Conservation (phyloP, 352 stramenopile genomes). For the Aphanomyces astaci region DNA sequence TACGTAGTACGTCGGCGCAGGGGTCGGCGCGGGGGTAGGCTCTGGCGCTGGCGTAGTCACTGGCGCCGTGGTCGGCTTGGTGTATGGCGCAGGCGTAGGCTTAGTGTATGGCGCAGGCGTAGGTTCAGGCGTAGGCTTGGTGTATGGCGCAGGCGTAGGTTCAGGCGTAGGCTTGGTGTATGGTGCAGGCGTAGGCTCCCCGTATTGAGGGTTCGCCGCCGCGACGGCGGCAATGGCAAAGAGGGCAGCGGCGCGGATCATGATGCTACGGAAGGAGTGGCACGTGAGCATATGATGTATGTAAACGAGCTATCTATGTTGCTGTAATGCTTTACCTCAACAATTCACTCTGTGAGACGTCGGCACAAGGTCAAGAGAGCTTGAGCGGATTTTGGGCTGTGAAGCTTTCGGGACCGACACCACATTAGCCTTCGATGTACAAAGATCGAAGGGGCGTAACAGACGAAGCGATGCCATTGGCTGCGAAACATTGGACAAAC, state of each 20-base stretch:
- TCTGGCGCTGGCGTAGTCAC: neutral
- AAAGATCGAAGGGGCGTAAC: slow-evolving; percentile 19
- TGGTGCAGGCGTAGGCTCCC: neutral
- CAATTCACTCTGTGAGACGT: neutral
- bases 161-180: slow-evolving; percentile 4
- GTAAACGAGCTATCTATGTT: neutral
- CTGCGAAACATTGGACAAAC: slow-evolving; percentile 3
- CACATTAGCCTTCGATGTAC: neutral
- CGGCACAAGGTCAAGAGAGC: slow-evolving; percentile 5
- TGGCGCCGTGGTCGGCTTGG: neutral
- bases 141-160: neutral
- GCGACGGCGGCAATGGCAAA: neutral
- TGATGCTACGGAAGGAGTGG: neutral
- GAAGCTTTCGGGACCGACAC: slow-evolving; percentile 3
- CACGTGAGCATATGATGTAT: neutral
- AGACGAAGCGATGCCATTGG: neutral
- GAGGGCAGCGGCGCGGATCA: slow-evolving; percentile 15
- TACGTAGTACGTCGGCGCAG: slow-evolving; percentile 11
- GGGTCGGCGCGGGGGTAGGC: slow-evolving; percentile 8
- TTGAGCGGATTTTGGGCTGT: slow-evolving; percentile 14
- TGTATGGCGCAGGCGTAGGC: slow-evolving; percentile 3
- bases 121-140: slow-evolving; percentile 1
- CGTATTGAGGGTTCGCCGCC: neutral
- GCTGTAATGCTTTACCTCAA: too few relatives aligned
- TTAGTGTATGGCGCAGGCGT: neutral